phyloP scores from a whole-genome alignment of 2,329 filamentous ascomycete species.

The Trichoderma lentiforme region DNA sequence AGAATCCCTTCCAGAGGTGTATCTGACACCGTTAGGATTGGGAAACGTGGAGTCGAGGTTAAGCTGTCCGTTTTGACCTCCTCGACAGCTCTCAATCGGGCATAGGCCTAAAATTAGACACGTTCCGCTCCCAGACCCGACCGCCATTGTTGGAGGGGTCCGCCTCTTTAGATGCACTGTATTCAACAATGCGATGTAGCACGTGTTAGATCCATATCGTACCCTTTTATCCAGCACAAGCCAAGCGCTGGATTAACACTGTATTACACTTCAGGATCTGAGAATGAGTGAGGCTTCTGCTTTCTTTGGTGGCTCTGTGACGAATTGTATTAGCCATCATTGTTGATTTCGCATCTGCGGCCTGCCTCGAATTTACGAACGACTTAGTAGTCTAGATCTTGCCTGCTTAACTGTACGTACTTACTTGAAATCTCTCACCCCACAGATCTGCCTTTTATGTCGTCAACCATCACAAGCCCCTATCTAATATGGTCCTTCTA shows the following conservation, averaged over 20 bases:
- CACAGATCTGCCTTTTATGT: not conserved
- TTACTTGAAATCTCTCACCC: not conserved
- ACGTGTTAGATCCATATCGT: not conserved
- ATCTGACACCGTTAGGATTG: not conserved
- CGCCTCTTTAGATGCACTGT: constrained; percentile 17
- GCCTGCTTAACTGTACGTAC: not conserved
- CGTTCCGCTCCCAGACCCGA: not conserved
- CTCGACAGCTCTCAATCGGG: constrained; percentile 26
- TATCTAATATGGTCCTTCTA: not conserved
- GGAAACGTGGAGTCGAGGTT: constrained; percentile 23
- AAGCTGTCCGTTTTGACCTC: constrained; percentile 28
- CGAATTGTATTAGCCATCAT: not conserved
- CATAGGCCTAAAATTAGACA: constrained; percentile 20
- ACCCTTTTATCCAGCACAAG: not conserved
- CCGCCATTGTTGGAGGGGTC: constrained; percentile 17
- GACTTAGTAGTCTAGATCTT: not conserved
- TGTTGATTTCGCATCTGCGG: not conserved
- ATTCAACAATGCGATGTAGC: constrained; percentile 12
- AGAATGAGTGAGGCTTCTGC: not conserved
- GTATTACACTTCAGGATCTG: not conserved
- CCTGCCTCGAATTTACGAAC: not conserved
- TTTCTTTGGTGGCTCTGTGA: not conserved
- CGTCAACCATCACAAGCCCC: not conserved
- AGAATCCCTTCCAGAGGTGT: constrained; percentile 16
- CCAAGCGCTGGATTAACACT: not conserved